Evolutionary conservation across 202 grass and related monocot species (phyloP).

Genomic region (Carex sylvatica): DNA sequence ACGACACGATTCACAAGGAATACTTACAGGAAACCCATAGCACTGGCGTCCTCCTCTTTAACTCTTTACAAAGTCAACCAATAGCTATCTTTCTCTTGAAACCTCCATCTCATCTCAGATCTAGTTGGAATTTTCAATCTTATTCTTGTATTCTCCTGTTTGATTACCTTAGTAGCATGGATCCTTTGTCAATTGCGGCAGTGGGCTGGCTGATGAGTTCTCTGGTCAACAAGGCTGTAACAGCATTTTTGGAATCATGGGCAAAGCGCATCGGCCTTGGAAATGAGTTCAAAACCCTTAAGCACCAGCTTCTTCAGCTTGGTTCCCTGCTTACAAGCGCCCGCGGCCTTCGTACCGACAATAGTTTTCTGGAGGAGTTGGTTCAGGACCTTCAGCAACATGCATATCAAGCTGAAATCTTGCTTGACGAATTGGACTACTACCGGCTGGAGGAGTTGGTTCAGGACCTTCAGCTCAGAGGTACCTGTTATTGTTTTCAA

Average conservation of each 20-base stretch:
- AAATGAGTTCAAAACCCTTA: neutral
- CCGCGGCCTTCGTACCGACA: neutral
- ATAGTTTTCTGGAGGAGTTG: neutral
- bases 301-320: neutral
- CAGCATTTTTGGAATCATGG: neutral
- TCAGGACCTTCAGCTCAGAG: neutral
- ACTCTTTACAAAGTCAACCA: neutral
- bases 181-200: neutral
- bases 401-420: neutral
- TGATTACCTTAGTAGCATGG: neutral
- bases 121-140: neutral
- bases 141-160: too few species aligned
- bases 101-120: neutral
- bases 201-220: neutral
- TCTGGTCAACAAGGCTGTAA: neutral
- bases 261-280: neutral
- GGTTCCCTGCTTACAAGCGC: neutral
- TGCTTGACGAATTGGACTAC: neutral
- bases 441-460: neutral
- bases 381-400: neutral
- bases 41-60: too few species aligned
- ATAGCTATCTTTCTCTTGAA: neutral
- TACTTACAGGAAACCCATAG: too few species aligned
- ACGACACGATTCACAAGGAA: too few species aligned
- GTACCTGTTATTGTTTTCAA: too few species aligned